Evolutionary conservation across 805 yeast genomes (phyloP).

Genomic region (Metschnikowia rubicola): DNA sequence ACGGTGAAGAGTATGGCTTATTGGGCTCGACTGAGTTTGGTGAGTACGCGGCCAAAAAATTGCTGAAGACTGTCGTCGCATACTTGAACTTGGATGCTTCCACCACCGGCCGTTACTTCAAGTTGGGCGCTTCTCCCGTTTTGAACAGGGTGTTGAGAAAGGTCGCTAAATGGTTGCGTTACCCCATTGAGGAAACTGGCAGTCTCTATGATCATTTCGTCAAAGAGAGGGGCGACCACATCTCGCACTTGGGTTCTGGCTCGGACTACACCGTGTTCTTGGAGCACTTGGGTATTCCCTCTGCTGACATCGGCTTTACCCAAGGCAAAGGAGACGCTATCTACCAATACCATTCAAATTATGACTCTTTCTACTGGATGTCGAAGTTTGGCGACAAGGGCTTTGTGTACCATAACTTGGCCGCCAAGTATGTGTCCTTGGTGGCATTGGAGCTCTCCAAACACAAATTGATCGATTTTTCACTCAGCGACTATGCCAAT

Average conservation of each 20-base stretch:
- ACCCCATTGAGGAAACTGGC: constrained; percentile 14
- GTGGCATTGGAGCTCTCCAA: constrained; percentile 53
- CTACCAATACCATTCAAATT: constrained; percentile 56
- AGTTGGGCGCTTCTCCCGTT: constrained; percentile 54
- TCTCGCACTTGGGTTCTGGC: constrained; percentile 26
- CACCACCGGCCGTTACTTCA: constrained; percentile 49
- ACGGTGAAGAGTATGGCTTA: constrained; percentile 71
- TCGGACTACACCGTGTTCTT: constrained; percentile 60
- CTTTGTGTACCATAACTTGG: constrained; percentile 49
- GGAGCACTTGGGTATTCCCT: constrained; percentile 64
- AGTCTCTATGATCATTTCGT: constrained; percentile 48
- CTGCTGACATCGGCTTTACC: constrained; percentile 39
- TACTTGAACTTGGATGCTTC: constrained; percentile 69
- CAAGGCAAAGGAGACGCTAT: constrained; percentile 43
- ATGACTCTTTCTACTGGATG: constrained; percentile 58
- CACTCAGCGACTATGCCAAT: constrained; percentile 45
- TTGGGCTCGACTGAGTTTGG: constrained; percentile 79
- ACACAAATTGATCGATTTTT: constrained; percentile 51
- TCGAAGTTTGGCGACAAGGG: constrained; percentile 49
- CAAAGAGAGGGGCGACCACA: constrained; percentile 26
- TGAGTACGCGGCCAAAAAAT: constrained; percentile 48
- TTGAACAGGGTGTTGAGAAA: constrained; percentile 42
- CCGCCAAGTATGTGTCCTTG: constrained; percentile 60
- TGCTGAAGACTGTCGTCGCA: constrained; percentile 54
- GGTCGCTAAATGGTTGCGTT: constrained; percentile 27